Evolutionary conservation across 305 asterid species (phyloP).

Genomic region (Fraxinus sp.): DNA sequence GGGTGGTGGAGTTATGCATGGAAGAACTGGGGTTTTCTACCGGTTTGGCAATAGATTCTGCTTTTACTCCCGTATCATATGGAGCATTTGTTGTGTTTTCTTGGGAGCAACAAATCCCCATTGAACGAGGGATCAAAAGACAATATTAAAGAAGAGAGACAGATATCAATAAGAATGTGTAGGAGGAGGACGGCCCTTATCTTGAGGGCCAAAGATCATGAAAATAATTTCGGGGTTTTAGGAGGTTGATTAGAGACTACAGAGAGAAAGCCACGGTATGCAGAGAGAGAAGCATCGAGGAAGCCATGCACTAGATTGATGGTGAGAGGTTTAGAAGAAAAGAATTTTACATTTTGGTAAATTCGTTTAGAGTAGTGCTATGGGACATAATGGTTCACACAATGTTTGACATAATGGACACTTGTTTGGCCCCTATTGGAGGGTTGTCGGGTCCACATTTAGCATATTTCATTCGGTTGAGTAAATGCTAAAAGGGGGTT

Average conservation of each 20-base stretch:
- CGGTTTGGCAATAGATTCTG: not conserved
- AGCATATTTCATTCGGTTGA: too few species aligned
- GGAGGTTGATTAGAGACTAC: not conserved
- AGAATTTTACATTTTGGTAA: not conserved
- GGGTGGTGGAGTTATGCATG: slow-evolving; percentile 1
- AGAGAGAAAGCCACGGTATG: not conserved
- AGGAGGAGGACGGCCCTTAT: not conserved
- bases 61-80: not conserved
- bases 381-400: too few species aligned
- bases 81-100: not conserved
- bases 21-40: not conserved
- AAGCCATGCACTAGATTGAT: slow-evolving; percentile 2
- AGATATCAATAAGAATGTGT: not conserved
- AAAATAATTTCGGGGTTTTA: not conserved
- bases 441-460: too few species aligned
- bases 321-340: slow-evolving; percentile 2
- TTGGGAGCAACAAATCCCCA: slow-evolving; percentile 9
- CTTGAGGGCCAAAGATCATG: not conserved
- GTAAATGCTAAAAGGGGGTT: not conserved
- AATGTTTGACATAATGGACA: too few species aligned
- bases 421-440: too few species aligned
- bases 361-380: not conserved
- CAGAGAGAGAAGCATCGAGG: not conserved
- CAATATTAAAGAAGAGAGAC: not conserved
- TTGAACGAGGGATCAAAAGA: not conserved